Percentiles rank a stretch among this genome's conserved stretches.
Conservation (phyloP, 805 yeast genomes). For the Teunomyces pallodes region DNA sequence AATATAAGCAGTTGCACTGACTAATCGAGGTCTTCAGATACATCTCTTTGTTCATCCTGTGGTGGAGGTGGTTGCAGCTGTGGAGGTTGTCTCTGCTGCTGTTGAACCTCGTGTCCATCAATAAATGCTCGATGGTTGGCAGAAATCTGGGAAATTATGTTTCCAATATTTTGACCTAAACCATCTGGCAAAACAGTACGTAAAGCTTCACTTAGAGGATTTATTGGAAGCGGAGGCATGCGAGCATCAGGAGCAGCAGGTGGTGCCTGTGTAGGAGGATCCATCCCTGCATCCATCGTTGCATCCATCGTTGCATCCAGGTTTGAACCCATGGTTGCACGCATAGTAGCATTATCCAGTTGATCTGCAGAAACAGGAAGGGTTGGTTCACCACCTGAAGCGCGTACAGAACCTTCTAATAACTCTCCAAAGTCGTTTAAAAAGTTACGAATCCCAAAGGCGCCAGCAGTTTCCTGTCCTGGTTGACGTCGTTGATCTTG, state of each 20-base stretch:
- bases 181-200: conserved; percentile 13
- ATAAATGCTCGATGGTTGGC: conserved; percentile 7
- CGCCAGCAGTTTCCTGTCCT: not conserved
- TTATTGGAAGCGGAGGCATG: not conserved
- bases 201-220: conserved; percentile 5
- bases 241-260: not conserved
- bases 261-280: not conserved
- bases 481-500: not conserved
- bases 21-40: conserved; percentile 1
- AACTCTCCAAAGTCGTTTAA: conserved; percentile 23
- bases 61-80: not conserved
- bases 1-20: conserved; percentile 4
- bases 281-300: not conserved
- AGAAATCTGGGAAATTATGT: conserved; percentile 10
- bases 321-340: not conserved
- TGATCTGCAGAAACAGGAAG: not conserved
- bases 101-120: conserved; percentile 4
- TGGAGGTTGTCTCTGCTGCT: not conserved
- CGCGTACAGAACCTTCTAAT: conserved; percentile 14
- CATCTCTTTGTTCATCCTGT: not conserved
- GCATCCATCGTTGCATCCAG: not conserved
- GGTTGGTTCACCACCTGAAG: not conserved
- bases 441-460: conserved; percentile 14
- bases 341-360: not conserved
- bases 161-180: conserved; percentile 4